A percentile compares a stretch with the other conserved stretches of the same genome.
Evolutionary conservation across 2,329 filamentous ascomycete species (phyloP).

Genomic region (Epicoccum sorghinum): DNA sequence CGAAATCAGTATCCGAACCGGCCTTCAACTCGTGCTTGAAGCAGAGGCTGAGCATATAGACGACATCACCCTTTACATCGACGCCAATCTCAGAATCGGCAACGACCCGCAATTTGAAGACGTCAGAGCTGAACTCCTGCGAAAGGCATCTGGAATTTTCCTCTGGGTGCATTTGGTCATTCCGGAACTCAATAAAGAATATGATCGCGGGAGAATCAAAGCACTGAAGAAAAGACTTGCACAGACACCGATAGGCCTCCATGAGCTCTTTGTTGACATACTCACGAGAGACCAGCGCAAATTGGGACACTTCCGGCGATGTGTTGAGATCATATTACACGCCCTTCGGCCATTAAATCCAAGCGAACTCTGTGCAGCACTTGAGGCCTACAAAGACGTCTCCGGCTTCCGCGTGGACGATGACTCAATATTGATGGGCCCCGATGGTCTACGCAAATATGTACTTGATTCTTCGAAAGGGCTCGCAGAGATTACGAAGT

Average conservation of each 20-base stretch:
- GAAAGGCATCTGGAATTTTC: slow-evolving; percentile 53
- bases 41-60: slow-evolving; percentile 21
- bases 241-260: slow-evolving; percentile 51
- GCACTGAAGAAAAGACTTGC: slow-evolving; percentile 42
- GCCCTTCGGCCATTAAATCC: no score
- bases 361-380: no score
- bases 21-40: slow-evolving; percentile 44
- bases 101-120: background rate
- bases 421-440: no score
- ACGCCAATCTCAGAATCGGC: background rate
- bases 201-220: slow-evolving; percentile 35
- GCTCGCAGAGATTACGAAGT: no score
- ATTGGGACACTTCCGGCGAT: background rate
- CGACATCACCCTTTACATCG: background rate
- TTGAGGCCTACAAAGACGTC: no score
- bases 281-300: background rate
- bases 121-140: slow-evolving; percentile 27
- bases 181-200: slow-evolving; percentile 54
- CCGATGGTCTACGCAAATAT: slow-evolving; percentile 8
- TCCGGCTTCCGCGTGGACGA: no score
- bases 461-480: slow-evolving; percentile 34
- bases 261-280: background rate
- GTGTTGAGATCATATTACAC: no score
- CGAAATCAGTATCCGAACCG: slow-evolving; percentile 42
- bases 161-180: slow-evolving; percentile 43